Evolutionary conservation across 2,329 filamentous ascomycete species (phyloP).

Genomic region (Pyrenochaeta sp.): DNA sequence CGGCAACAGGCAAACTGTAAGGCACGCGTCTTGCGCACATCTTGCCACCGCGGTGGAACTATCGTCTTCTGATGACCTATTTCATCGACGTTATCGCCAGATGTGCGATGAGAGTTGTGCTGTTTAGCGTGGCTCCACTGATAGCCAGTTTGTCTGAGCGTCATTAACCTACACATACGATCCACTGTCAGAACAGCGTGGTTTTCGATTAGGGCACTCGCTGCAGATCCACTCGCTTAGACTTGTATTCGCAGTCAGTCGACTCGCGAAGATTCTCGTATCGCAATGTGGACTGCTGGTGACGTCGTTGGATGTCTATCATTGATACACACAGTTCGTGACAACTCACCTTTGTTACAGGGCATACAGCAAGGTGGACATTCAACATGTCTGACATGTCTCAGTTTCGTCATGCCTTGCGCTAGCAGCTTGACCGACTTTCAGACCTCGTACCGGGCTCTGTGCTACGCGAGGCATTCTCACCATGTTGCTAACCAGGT

Average conservation of each 20-base stretch:
- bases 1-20: not conserved
- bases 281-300: not conserved
- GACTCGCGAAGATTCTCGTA: not conserved
- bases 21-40: not conserved
- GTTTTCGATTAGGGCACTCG: not conserved
- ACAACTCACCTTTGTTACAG: not conserved
- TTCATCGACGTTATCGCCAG: conserved; percentile 14
- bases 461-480: not conserved
- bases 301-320: not conserved
- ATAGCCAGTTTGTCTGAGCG: conserved; percentile 20
- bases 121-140: conserved; percentile 24
- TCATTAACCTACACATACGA: conserved; percentile 13
- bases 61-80: not conserved
- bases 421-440: conserved; percentile 9
- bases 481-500: not conserved
- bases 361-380: conserved; percentile 1
- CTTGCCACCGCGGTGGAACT: not conserved
- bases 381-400: conserved; percentile 1
- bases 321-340: not conserved
- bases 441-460: not conserved
- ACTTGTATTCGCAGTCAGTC: not conserved
- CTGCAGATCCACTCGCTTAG: not conserved
- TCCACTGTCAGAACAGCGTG: conserved; percentile 10
- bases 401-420: conserved; percentile 5
- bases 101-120: conserved; percentile 12